Percentiles rank a stretch among this genome's conserved stretches.
These are phyloP conservation scores for Pleurotus sapidus DNA, from an alignment of 768 basidiomycete species.

Conservation along the genomic window DNA sequence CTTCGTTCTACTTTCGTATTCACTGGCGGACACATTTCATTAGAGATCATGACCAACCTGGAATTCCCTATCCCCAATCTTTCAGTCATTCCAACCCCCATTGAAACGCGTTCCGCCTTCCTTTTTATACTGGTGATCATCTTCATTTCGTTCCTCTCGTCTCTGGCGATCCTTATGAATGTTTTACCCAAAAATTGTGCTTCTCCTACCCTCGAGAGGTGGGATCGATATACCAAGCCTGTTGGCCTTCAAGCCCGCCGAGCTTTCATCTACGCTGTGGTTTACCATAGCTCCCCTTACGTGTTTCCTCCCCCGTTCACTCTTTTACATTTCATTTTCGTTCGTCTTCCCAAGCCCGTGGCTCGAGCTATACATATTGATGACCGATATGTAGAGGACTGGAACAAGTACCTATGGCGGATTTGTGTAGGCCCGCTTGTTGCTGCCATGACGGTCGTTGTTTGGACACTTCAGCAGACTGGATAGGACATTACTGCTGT, in stretches of 20 bases:
- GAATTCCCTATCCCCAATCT: slow-evolving; percentile 9
- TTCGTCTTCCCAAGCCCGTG: slow-evolving; percentile 18
- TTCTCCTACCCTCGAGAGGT: slow-evolving; percentile 18
- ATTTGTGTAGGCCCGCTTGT: slow-evolving; percentile 36
- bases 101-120: slow-evolving; percentile 44
- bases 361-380: slow-evolving; percentile 17
- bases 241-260: slow-evolving; percentile 44
- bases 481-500: background rate
- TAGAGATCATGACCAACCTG: background rate
- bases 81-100: slow-evolving; percentile 31
- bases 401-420: slow-evolving; percentile 40
- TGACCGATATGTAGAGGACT: slow-evolving; percentile 7
- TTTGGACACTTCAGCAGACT: slow-evolving; percentile 2
- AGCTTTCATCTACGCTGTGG: slow-evolving; percentile 32
- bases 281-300: slow-evolving; percentile 31
- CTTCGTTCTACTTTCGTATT: slow-evolving; percentile 42
- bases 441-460: slow-evolving; percentile 16
- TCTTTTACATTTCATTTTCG: slow-evolving; percentile 28
- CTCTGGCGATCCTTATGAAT: slow-evolving; percentile 28
- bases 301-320: slow-evolving; percentile 54
- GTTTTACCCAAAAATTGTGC: slow-evolving; percentile 17
- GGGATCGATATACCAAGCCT: slow-evolving; percentile 47
- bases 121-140: slow-evolving; percentile 32
- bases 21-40: slow-evolving; percentile 37
- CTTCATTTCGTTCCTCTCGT: slow-evolving; percentile 30